Conservation (phyloP, 768 basidiomycete genomes). For the Pisolithus orientalis region DNA sequence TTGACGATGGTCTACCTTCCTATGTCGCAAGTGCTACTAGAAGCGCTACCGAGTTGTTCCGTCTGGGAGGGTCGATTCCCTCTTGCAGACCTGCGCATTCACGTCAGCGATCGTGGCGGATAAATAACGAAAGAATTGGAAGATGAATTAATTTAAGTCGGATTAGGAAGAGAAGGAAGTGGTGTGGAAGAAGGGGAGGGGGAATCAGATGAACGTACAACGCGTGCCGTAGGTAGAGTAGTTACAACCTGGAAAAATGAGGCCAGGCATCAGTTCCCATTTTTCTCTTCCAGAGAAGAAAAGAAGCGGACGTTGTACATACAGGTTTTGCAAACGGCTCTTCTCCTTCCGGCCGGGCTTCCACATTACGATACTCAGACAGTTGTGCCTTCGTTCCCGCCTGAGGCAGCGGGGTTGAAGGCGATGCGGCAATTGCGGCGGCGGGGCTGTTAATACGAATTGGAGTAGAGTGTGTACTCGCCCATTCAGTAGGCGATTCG, state of each 20-base stretch:
- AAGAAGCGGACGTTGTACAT: neutral
- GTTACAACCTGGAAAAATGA: neutral
- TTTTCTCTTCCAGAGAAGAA: neutral
- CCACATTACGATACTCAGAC: too few species aligned
- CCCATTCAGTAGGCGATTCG: neutral
- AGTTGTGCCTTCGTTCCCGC: neutral
- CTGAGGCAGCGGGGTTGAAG: neutral
- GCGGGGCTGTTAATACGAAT: neutral
- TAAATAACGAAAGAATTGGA: neutral
- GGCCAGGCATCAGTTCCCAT: neutral
- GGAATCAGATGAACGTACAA: neutral
- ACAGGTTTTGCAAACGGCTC: too few species aligned
- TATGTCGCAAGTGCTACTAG: too few species aligned
- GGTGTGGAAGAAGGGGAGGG: neutral
- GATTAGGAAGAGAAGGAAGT: neutral
- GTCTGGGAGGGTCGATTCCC: too few species aligned
- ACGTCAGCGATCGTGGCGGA: too few species aligned
- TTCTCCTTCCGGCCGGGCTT: too few species aligned
- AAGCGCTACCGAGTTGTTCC: too few species aligned
- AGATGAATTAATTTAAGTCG: neutral
- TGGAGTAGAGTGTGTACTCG: neutral
- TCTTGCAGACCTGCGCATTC: too few species aligned
- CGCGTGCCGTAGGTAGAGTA: neutral
- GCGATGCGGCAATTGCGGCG: neutral
- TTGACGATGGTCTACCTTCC: too few species aligned